Evolutionary conservation across 345 rosid genomes (phyloP).

Genomic region (Draba incana): DNA sequence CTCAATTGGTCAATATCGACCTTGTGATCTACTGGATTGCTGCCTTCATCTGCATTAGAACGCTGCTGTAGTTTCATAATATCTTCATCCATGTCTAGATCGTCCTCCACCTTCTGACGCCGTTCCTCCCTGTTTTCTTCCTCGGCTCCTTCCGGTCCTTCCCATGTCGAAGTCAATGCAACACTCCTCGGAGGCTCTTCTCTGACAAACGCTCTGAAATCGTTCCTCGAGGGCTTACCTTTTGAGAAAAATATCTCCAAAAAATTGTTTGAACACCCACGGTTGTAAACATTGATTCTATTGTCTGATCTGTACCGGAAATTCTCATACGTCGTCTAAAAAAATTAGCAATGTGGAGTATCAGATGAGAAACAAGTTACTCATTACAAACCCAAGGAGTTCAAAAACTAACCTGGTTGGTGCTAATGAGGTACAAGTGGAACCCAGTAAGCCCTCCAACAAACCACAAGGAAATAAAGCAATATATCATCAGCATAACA

Average conservation of each 20-base stretch:
- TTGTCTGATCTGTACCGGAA: slow-evolving; percentile 83
- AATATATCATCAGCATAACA: slow-evolving; percentile 75
- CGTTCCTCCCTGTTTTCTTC: slow-evolving; percentile 50
- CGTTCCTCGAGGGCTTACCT: slow-evolving; percentile 75
- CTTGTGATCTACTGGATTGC: slow-evolving; percentile 46
- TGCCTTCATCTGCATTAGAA: slow-evolving; percentile 60
- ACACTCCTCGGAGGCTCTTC: slow-evolving; percentile 59
- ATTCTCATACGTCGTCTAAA: slow-evolving; percentile 94
- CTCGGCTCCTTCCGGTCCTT: slow-evolving; percentile 50
- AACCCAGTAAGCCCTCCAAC: slow-evolving; percentile 96
- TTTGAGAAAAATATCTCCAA: slow-evolving; percentile 74
- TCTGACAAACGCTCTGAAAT: slow-evolving; percentile 66
- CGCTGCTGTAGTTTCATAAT: slow-evolving; percentile 72
- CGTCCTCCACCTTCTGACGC: slow-evolving; percentile 84
- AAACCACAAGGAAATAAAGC: slow-evolving; percentile 89
- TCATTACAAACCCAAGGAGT: background rate
- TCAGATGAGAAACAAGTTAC: background rate
- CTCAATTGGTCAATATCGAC: slow-evolving; percentile 56
- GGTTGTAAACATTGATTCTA: slow-evolving; percentile 62
- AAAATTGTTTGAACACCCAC: slow-evolving; percentile 67
- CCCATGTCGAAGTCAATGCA: slow-evolving; percentile 51
- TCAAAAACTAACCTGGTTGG: slow-evolving; percentile 75
- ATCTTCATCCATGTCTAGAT: slow-evolving; percentile 77
- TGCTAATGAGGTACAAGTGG: slow-evolving; percentile 85
- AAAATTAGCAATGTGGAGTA: slow-evolving; percentile 7